Base-by-base conservation (phyloP, 2,329 filamentous ascomycete genomes). In the Fusarium sororula region DNA sequence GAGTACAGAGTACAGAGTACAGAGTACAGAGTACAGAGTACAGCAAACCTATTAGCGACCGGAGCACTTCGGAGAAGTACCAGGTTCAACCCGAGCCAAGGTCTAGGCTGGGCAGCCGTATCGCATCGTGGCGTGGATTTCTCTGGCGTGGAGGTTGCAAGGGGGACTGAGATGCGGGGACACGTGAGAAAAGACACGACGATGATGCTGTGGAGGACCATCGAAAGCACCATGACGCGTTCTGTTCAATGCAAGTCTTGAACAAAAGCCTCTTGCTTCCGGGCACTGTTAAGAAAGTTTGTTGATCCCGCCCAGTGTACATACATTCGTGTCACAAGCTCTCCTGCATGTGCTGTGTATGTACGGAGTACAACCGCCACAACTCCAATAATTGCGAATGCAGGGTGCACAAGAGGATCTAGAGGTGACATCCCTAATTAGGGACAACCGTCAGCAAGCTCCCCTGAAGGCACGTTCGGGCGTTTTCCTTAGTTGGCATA, bases 91-190 rank as follows among this genome's bases (percentile, higher is more conserved):
- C 68, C 68, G 54, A 63, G 68, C 60, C 74, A 70, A 69, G 66
- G 74, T 64, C 62, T 64, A 63, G 73, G 63, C 75, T 70, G 73
- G 68, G 56, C 65, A 74, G 70, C 70, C 60, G 68, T 68, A 77
- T 76, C 74, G 51, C 70, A 66, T 72, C 70, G 75, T 78, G 75
- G 76, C 75, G 75, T 68, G 72, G 69, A 50, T 70, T 44, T 62
- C 57, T 63, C 69, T 55, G 71, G 63, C 70, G 76, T 68, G 77
- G 75, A 77, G 76, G 73, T 73, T 70, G 74, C 68, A 76, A 70
- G 58, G 64, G 63, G 75, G 62, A 63, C 57, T 69, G 62, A 76
- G 77, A 75, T 78, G 77, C 77, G 77, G 77, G 77, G 77, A 78
- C 77, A 78, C 70, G 75, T 78, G 77, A 78, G 75, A 60, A 65